Evolutionary conservation across 2,329 filamentous ascomycete genomes (phyloP).

Genomic region (Rachicladosporium sp.): DNA sequence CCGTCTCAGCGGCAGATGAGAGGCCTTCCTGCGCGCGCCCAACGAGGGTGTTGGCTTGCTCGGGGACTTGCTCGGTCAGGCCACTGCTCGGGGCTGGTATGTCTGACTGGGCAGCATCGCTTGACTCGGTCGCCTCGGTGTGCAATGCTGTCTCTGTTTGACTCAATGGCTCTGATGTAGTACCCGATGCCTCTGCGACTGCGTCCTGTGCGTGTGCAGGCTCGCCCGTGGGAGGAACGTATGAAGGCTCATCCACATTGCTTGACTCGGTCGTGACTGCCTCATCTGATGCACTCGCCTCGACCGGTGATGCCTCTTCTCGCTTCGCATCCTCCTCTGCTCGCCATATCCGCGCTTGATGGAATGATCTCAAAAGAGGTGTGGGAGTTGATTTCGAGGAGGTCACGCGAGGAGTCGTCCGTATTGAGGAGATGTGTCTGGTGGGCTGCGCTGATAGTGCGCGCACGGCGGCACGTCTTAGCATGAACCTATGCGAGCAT

Average conservation of each 20-base stretch:
- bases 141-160: conserved; percentile 6
- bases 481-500: conserved; percentile 36
- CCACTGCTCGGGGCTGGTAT: background rate
- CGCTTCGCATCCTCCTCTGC: conserved; percentile 9
- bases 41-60: conserved; percentile 2
- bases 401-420: conserved; percentile 9
- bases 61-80: conserved; percentile 1
- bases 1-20: conserved; percentile 9
- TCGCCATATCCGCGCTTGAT: conserved; percentile 26
- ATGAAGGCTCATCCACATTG: background rate
- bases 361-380: conserved; percentile 24
- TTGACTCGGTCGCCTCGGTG: conserved; percentile 8
- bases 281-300: too few species aligned
- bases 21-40: conserved; percentile 7
- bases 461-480: conserved; percentile 46
- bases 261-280: too few species aligned
- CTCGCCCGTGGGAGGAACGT: conserved; percentile 3
- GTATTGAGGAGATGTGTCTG: conserved; percentile 7
- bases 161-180: conserved; percentile 10
- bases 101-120: conserved; percentile 4
- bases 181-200: conserved; percentile 12
- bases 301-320: conserved; percentile 22
- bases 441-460: conserved; percentile 37
- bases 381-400: conserved; percentile 28
- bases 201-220: conserved; percentile 5